Base-by-base conservation (phyloP, 805 yeast species). In the Isabelozyma rhagii region DNA sequence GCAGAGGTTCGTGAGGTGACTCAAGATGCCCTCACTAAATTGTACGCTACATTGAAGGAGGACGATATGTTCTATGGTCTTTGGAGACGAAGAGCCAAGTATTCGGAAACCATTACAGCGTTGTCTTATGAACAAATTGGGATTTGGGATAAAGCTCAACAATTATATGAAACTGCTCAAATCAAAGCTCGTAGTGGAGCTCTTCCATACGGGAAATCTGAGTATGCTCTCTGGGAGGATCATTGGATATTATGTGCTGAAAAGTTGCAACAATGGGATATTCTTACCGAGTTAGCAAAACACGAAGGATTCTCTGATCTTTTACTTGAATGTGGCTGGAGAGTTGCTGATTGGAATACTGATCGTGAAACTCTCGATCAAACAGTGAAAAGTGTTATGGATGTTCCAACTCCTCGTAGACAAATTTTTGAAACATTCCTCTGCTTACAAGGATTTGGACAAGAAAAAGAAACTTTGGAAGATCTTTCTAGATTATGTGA, bases 161-260 rank as follows among this genome's bases (percentile, higher is more conserved):
- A 91, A 62, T 72, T 93, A 53, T 96, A 96, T 59, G 99, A 94
- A 68, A 84, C 91, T 18, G 99, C 99, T 1, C 99, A 94, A 70
- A 88, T 94, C 50, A 92, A 93, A 59, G 97, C 99, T 0, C 75
- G 99, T 50, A 87, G 96, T 62, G 97, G 98, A 2, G 96, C 88
- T 3, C 71, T 94, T 39, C 99, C 99, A 0, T 94, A 89, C 63
- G 90, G 97, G 27, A 97, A 94, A 62, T 82, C 96, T 1, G 99
- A 94, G 63, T 94, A 94, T 60, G 84, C 94, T 0, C 74, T 94
- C 34, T 94, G 99, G 99, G 99, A 96, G 69, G 99, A 94, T 63
- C 96, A 92, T 61, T 94, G 99, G 99, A 91, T 94, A 49, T 71
- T 89, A 39, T 92, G 99, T 74, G 97, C 99, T 3, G 97, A 94